Conservation (phyloP, 768 basidiomycete genomes). For the Lactarius sanguifluus region DNA sequence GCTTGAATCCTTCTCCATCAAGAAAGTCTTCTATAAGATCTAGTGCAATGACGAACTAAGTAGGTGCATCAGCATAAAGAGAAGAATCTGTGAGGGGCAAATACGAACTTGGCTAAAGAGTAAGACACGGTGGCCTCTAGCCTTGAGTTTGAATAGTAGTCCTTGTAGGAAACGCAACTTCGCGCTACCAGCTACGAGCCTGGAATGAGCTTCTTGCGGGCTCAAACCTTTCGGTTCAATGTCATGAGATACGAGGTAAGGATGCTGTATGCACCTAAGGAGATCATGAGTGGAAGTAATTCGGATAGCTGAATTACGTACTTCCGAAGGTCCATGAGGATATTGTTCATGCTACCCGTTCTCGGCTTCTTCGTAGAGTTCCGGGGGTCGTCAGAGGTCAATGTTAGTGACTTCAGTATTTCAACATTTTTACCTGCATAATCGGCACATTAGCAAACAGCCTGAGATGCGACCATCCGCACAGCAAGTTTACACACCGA, state of each 20-base stretch:
- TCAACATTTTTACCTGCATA: conserved; percentile 66
- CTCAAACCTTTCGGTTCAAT: conserved; percentile 72
- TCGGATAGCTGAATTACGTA: conserved; percentile 38
- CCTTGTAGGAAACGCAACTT: conserved; percentile 78
- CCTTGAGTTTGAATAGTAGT: conserved; percentile 79
- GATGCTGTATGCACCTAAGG: conserved; percentile 83
- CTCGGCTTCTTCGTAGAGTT: conserved; percentile 39
- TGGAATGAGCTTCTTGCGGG: conserved; percentile 64
- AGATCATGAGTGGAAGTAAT: conserved; percentile 1
- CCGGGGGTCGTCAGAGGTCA: conserved; percentile 38
- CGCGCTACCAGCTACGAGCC: conserved; percentile 79
- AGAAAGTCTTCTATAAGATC: conserved; percentile 90
- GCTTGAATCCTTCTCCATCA: conserved; percentile 75
- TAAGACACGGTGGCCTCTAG: conserved; percentile 83
- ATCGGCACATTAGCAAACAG: conserved; percentile 20
- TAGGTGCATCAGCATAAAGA: not conserved
- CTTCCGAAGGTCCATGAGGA: conserved; percentile 89
- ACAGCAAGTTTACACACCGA: conserved; percentile 50
- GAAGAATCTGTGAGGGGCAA: conserved; percentile 1
- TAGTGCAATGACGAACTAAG: conserved; percentile 82
- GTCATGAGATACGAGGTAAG: conserved; percentile 77
- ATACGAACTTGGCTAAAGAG: conserved; percentile 82
- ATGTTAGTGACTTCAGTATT: conserved; percentile 58
- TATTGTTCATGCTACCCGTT: conserved; percentile 64
- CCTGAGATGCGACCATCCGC: conserved; percentile 18